phyloP scores from a whole-genome alignment of 75 land plant species.

The Ceratopteris richardii region DNA sequence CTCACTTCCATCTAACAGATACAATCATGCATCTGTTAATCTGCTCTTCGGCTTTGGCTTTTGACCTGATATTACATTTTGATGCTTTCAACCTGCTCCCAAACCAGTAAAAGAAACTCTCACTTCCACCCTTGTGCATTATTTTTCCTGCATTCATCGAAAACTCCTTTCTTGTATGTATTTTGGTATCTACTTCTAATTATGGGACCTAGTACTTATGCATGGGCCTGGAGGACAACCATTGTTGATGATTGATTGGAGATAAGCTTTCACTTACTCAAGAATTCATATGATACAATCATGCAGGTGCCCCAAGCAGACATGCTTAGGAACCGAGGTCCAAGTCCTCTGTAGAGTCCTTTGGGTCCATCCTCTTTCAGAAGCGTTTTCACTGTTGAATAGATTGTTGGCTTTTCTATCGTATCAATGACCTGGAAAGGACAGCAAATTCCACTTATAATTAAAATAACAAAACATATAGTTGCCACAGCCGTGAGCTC shows the following conservation, averaged over 20 bases:
- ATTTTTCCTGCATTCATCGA: neutral
- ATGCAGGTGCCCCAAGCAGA: slow-evolving; percentile 98
- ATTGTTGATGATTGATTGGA: neutral
- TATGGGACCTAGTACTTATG: neutral
- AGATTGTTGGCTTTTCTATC: slow-evolving; percentile 34
- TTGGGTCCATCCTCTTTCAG: slow-evolving; percentile 80
- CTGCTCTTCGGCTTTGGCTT: neutral
- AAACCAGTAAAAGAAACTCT: neutral
- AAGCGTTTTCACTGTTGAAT: slow-evolving; percentile 51
- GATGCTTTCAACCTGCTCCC: neutral
- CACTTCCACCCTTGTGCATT: too few species aligned
- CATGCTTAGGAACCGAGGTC: slow-evolving; percentile 92
- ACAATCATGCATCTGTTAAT: too few species aligned
- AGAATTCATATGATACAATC: slow-evolving; percentile 87
- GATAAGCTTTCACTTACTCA: slow-evolving; percentile 45
- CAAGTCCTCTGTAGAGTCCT: slow-evolving; percentile 87
- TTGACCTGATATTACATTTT: neutral
- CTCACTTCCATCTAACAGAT: too few species aligned
- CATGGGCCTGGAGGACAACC: neutral
- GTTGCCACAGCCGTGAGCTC: too few species aligned
- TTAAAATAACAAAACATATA: neutral
- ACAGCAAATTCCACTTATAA: neutral
- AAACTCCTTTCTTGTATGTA: neutral
- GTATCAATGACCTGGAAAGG: slow-evolving; percentile 55
- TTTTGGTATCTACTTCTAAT: neutral